A percentile compares a stretch with the other conserved stretches of the same genome.
These are phyloP conservation scores for Chlorella sp. DNA, from an alignment of 139 green algal species.

Conservation along the genomic window DNA sequence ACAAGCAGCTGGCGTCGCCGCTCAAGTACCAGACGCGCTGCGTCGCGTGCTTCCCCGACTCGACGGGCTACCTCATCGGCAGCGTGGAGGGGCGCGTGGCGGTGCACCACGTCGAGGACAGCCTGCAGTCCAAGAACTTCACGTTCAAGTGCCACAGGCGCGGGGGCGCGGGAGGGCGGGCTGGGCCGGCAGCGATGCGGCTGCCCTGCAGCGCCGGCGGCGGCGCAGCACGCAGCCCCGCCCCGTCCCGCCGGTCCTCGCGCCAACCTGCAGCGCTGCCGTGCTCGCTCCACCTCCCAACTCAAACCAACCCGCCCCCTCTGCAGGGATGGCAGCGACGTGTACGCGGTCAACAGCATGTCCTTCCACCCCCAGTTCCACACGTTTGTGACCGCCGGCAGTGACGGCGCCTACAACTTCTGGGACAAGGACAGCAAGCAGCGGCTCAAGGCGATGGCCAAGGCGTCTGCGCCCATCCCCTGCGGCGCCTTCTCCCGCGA, in stretches of 20 bases:
- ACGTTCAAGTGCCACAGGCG: conserved; percentile 93
- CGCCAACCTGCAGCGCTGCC: too few relatives aligned
- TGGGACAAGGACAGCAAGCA: conserved; percentile 99
- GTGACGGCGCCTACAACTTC: conserved; percentile 96
- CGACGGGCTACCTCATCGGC: conserved; percentile 90
- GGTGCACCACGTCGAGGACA: conserved; percentile 96
- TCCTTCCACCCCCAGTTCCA: conserved; percentile 88
- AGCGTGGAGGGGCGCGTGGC: conserved; percentile 93
- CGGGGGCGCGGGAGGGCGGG: neutral
- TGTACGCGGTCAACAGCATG: conserved; percentile 96
- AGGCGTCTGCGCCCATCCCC: conserved; percentile 79
- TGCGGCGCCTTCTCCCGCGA: conserved; percentile 78
- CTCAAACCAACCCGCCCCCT: too few relatives aligned
- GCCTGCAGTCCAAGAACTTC: conserved; percentile 85
- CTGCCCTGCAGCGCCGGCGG: neutral
- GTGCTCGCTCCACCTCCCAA: neutral
- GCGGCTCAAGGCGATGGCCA: conserved; percentile 90
- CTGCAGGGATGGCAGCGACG: conserved; percentile 72
- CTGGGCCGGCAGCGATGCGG: neutral
- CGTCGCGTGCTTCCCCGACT: conserved; percentile 85
- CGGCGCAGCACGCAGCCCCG: too few relatives aligned
- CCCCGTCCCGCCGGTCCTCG: too few relatives aligned
- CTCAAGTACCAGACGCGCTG: conserved; percentile 98
- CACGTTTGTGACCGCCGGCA: conserved; percentile 92
- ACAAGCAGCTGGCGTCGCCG: conserved; percentile 86